Percentiles rank a stretch among this genome's conserved stretches.
phyloP scores from a whole-genome alignment of 495 filamentous ascomycete genomes.

The Jackrogersella minutella region DNA sequence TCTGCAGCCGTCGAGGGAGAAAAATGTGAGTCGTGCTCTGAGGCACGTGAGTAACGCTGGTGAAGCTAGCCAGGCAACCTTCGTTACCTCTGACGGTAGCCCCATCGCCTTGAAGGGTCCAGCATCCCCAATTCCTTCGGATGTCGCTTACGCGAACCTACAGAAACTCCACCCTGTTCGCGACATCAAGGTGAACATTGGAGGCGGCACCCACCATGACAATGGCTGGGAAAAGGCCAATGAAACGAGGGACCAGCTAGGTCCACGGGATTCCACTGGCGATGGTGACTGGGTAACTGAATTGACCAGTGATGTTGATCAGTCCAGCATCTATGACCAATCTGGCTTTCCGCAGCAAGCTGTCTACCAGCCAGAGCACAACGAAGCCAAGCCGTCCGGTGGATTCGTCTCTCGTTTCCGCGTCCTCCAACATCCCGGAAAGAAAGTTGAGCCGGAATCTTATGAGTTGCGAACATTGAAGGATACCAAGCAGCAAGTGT shows the following conservation, averaged over 20 bases:
- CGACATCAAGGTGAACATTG: neutral
- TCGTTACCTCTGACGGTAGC: conserved; percentile 9
- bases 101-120: neutral
- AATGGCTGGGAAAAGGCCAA: neutral
- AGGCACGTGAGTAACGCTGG: conserved; percentile 15
- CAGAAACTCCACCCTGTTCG: neutral
- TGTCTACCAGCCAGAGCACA: conserved; percentile 43
- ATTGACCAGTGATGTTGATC: conserved; percentile 39
- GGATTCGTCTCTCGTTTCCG: conserved; percentile 35
- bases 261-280: conserved; percentile 4
- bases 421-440: conserved; percentile 40
- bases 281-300: conserved; percentile 41
- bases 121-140: neutral
- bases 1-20: conserved; percentile 18
- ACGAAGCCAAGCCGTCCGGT: conserved; percentile 7
- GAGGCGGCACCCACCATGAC: too few relatives aligned
- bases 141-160: neutral
- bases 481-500: conserved; percentile 35
- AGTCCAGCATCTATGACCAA: neutral
- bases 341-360: too few relatives aligned
- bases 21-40: conserved; percentile 35
- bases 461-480: conserved; percentile 36
- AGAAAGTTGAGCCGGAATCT: neutral
- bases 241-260: neutral
- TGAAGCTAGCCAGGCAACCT: neutral